Conservation (phyloP, 2,329 filamentous ascomycete species). For the Penicillium sp. region DNA sequence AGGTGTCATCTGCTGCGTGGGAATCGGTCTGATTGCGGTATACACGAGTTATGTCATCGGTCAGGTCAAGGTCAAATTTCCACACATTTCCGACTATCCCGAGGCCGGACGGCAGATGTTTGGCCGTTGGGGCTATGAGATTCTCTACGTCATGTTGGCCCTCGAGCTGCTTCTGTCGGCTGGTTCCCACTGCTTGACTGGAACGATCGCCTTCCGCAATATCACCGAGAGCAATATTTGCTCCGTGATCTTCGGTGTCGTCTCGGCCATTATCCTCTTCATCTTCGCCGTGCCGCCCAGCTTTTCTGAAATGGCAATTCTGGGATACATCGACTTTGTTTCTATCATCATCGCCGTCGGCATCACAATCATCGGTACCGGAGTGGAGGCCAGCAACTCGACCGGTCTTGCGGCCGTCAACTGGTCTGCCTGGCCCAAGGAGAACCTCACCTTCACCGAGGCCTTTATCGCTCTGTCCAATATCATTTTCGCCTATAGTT, state of each 20-base stretch:
- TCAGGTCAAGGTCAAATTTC: conserved; percentile 3
- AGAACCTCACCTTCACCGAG: conserved; percentile 1
- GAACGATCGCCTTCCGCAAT: neutral
- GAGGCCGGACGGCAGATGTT: conserved; percentile 1
- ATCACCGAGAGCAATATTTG: conserved; percentile 1
- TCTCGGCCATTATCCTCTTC: conserved; percentile 1
- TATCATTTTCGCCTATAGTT: conserved; percentile 3
- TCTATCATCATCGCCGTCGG: conserved; percentile 1
- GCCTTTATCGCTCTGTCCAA: conserved; percentile 3
- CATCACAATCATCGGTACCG: conserved; percentile 1
- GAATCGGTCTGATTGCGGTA: conserved; percentile 1
- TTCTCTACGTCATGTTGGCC: conserved; percentile 1
- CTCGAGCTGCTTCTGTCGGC: conserved; percentile 1
- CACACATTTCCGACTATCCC: conserved; percentile 1
- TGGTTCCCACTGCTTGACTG: neutral
- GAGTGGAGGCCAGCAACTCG: neutral
- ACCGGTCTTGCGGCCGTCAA: neutral
- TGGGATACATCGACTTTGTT: conserved; percentile 2
- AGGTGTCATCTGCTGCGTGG: conserved; percentile 2
- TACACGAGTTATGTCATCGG: conserved; percentile 2
- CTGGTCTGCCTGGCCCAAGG: conserved; percentile 3
- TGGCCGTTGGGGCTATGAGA: conserved; percentile 2
- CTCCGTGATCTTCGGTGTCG: neutral
- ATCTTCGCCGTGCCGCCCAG: conserved; percentile 1
- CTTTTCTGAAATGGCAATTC: conserved; percentile 2